These are phyloP conservation scores for Eugenia klotzschiana DNA, from an alignment of 441 rosid genomes.

Conservation along the genomic window DNA sequence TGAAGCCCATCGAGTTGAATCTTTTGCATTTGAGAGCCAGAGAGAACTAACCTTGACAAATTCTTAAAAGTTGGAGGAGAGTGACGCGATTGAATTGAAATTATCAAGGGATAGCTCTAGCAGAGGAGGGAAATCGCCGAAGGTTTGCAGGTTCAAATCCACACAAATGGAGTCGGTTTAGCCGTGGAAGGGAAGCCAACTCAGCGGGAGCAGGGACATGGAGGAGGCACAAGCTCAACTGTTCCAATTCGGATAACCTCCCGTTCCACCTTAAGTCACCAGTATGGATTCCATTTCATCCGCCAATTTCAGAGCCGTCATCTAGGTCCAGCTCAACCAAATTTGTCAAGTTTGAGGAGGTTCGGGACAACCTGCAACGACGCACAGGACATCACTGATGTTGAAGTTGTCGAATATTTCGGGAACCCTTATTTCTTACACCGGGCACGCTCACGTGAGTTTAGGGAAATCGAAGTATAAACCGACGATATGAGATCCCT, in stretches of 20 bases:
- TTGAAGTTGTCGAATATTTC: too few species aligned
- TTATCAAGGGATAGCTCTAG: background rate
- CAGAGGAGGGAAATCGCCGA: background rate
- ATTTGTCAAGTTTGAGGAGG: background rate
- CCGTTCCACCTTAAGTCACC: background rate
- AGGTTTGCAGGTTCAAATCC: background rate
- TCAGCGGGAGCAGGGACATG: background rate
- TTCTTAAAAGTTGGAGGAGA: background rate
- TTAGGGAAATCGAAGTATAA: too few species aligned
- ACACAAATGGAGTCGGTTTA: background rate
- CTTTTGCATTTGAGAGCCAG: background rate
- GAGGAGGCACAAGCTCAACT: background rate
- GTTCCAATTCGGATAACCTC: background rate
- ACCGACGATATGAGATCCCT: too few species aligned
- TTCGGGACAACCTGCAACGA: background rate
- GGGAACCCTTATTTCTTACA: too few species aligned
- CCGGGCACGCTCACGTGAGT: too few species aligned
- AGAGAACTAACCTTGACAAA: background rate
- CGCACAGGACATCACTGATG: background rate
- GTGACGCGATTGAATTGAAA: rapidly evolving
- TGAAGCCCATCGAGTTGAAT: background rate
- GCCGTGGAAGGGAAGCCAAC: background rate
- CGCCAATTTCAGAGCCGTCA: background rate
- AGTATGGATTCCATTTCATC: background rate
- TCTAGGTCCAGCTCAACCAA: rapidly evolving